Base-by-base conservation (phyloP, 805 yeast genomes). In the Cyberlindnera euphorbiae region DNA sequence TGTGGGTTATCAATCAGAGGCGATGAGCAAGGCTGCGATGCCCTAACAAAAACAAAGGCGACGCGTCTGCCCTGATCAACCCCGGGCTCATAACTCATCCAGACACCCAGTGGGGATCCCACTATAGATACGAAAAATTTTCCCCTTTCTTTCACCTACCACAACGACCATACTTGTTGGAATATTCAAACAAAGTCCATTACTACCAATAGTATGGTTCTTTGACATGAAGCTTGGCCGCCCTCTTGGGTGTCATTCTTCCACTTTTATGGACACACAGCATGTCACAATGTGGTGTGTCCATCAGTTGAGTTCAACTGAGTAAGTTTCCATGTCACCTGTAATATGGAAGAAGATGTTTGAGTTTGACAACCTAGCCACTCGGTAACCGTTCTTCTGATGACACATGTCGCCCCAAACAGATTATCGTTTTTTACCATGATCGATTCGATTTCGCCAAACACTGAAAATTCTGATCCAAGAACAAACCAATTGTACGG, bases 401-500 rank as follows among this genome's bases (percentile, higher is more conserved):
- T 53, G 58, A 53, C 41, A 47, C 36, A 36, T 43, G 58, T 53
- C 58, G 58, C 58, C 58, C 58, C 58, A 53, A 53, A 41, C 58
- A 44, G 58, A 53, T 52, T 49, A 50, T 52, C 56, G 56, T 50
- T 44, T 44, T 43, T 46, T 46, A 41, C 39, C 50, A 52, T 53
- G 58, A 53, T 50, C 44, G 58, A 53, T 29, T 42, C 54, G 56
- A 46, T 46, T 44, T 45, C 43, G 56, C 58, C 58, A 53, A 53
- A 53, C 58, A 52, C 58, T 52, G 56, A 52, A 52, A 53, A 52
- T 52, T 53, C 58, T 53, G 58, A 53, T 43, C 14, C 17, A 11
- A 8, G 13, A 15, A 10, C 11, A 10, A 7, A 17, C 6, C 13
- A 17, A 32, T 26, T 8, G 16, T 30, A 21, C 11, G 8, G 23